Base-by-base conservation (phyloP, 1,284 basidiomycete species). In the Ceratobasidium sp. region DNA sequence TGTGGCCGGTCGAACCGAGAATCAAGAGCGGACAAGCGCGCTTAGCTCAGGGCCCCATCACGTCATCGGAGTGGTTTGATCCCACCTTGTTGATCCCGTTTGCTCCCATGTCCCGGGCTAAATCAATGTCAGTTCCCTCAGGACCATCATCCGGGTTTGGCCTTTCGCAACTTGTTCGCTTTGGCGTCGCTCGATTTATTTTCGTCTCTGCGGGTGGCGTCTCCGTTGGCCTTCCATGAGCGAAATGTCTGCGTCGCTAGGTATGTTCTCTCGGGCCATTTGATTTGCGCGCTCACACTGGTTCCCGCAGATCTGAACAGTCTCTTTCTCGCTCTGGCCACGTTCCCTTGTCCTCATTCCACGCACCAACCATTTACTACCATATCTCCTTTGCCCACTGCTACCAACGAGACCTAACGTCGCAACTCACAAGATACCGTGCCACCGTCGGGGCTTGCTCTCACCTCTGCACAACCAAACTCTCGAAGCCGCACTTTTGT, bases 281-380 rank as follows among this genome's bases (percentile, higher is more conserved):
- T 29, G 31, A 22, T 46, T n/a, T 63, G 34, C n/a, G 16, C 37
- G 34, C 53, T 56, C 53, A 31, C 29, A 14, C 16, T 41, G 59
- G 41, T 16, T 39, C 34, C n/a, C 19, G 31, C 49, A 66, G 64
- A 39, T 66, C 64, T 16, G 48, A 66, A 19, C 29, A 73, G 49
- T 9, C 34, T 37, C 34, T 5, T 37, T 37, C 34, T 9, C 34
- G 9, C 34, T 62, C 69, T 31, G 24, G 19, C 22, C 58, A 43
- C n/a, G 43, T 49, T 9, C 54, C 71, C n/a, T n/a, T n/a, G 2
- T 39, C 61, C 29, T 37, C 43, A 3, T 27, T 63, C 61, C 9
- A 63, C 27, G 27, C 29, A 56, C 53, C 53, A 56, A 6, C 24
- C 27, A 8, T 34, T 7, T 9, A 16, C 53, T 11, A 31, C 53